A percentile compares a stretch with the other conserved stretches of the same genome.
These are phyloP conservation scores for Wickerhamomyces bovis DNA, from an alignment of 805 yeast species.

Conservation along the genomic window DNA sequence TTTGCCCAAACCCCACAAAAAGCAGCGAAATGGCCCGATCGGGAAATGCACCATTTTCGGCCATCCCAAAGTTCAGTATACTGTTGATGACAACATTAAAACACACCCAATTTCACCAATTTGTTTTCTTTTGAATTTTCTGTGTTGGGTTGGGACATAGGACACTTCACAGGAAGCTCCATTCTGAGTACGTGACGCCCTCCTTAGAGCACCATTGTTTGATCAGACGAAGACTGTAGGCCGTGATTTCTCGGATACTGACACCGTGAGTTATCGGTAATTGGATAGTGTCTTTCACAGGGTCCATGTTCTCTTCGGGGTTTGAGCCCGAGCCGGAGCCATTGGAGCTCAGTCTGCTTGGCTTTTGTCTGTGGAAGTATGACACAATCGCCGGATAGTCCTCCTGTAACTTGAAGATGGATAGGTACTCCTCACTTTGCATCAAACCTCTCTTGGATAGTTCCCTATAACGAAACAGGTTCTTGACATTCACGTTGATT, in stretches of 20 bases:
- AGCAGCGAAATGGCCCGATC: neutral
- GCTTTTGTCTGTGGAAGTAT: neutral
- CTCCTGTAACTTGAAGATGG: slow-evolving; percentile 8
- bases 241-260: slow-evolving; percentile 3
- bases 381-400: slow-evolving; percentile 10
- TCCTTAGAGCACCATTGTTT: slow-evolving; percentile 10
- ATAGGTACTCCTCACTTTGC: slow-evolving; percentile 7
- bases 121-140: too few species aligned
- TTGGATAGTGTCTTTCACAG: slow-evolving; percentile 2
- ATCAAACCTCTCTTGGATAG: slow-evolving; percentile 5
- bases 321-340: neutral
- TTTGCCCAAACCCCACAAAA: neutral
- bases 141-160: too few species aligned
- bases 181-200: neutral
- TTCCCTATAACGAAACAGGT: slow-evolving; percentile 7
- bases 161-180: slow-evolving; percentile 1
- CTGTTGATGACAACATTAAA: too few species aligned
- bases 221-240: slow-evolving; percentile 5
- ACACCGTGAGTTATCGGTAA: slow-evolving; percentile 8
- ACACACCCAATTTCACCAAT: too few species aligned
- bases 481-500: slow-evolving; percentile 3
- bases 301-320: neutral
- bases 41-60: neutral
- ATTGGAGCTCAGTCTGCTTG: neutral
- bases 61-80: neutral